Conservation (phyloP, 2,329 filamentous ascomycete species). For the Cladosporium sp. region DNA sequence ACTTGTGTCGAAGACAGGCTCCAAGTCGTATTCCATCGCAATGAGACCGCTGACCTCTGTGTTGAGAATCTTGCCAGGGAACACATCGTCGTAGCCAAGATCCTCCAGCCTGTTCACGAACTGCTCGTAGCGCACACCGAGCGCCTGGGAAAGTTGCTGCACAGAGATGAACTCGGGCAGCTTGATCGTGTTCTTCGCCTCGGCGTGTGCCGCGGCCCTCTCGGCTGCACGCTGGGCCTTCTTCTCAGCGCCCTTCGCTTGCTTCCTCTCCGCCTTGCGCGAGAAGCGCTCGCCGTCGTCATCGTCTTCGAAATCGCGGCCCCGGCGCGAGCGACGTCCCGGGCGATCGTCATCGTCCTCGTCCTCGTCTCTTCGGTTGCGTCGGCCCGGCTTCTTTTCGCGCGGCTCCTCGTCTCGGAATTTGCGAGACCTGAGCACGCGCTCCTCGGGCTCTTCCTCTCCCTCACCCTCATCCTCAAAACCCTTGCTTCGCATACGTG, state of each 20-base stretch:
- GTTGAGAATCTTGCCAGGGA: slow-evolving; percentile 77
- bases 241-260: slow-evolving; percentile 18
- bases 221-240: slow-evolving; percentile 22
- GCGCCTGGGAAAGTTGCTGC: slow-evolving; percentile 67
- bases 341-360: slow-evolving; percentile 24
- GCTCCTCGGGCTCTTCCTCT: slow-evolving; percentile 16
- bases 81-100: slow-evolving; percentile 83
- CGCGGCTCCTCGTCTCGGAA: slow-evolving; percentile 13
- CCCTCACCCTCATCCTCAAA: slow-evolving; percentile 12
- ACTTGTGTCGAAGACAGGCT: slow-evolving; percentile 54
- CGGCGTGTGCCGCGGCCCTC: slow-evolving; percentile 24
- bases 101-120: slow-evolving; percentile 73
- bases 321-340: slow-evolving; percentile 17
- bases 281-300: slow-evolving; percentile 13
- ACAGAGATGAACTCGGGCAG: slow-evolving; percentile 90
- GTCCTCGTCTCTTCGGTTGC: slow-evolving; percentile 20
- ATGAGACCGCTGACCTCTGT: slow-evolving; percentile 86
- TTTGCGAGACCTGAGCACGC: slow-evolving; percentile 16
- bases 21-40: slow-evolving; percentile 86
- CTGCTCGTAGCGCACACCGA: slow-evolving; percentile 62
- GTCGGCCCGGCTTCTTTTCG: slow-evolving; percentile 11
- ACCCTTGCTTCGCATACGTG: slow-evolving; percentile 9
- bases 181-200: slow-evolving; percentile 56
- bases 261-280: slow-evolving; percentile 13
- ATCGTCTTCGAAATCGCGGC: slow-evolving; percentile 11